phyloP scores from a whole-genome alignment of 495 filamentous ascomycete species.

The Aspergillus avenaceus region DNA sequence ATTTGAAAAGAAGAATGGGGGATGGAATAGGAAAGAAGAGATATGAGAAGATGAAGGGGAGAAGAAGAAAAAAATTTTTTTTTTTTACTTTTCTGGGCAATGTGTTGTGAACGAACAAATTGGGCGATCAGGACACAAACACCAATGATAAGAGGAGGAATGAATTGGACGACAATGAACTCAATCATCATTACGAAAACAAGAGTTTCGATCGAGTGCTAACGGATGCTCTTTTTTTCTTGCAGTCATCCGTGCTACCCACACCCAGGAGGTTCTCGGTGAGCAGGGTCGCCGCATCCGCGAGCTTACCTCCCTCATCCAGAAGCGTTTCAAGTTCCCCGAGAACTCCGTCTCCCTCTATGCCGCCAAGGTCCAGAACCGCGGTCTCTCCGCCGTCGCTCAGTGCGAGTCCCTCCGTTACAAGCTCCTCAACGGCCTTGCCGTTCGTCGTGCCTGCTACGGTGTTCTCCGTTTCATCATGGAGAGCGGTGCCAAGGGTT shows the following conservation, averaged over 20 bases:
- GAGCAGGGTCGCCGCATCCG: constrained; percentile 99
- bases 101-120: too few relatives aligned
- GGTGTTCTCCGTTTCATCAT: constrained; percentile 99
- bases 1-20: constrained; percentile 7
- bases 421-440: constrained; percentile 99
- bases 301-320: constrained; percentile 99
- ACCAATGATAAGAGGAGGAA: constrained; percentile 8
- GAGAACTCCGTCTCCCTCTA: constrained; percentile 99
- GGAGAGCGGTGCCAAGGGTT: constrained; percentile 98
- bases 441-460: constrained; percentile 96
- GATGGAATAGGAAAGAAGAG: neutral
- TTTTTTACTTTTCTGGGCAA: too few relatives aligned
- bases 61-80: constrained; percentile 12
- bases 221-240: constrained; percentile 30
- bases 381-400: constrained; percentile 97
- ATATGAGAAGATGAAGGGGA: neutral
- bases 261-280: constrained; percentile 99
- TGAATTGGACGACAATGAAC: constrained; percentile 7
- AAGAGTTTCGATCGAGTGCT: too few relatives aligned
- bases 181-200: too few relatives aligned
- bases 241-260: constrained; percentile 93
- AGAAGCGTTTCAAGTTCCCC: constrained; percentile 99
- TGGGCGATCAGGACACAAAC: too few relatives aligned
- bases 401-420: constrained; percentile 99
- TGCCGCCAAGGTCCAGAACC: constrained; percentile 99